A percentile compares a stretch with the other conserved stretches of the same genome.
These are phyloP conservation scores for Hemisphaericaspora subhashii DNA, from an alignment of 1,139 yeast genomes.

Conservation along the genomic window DNA sequence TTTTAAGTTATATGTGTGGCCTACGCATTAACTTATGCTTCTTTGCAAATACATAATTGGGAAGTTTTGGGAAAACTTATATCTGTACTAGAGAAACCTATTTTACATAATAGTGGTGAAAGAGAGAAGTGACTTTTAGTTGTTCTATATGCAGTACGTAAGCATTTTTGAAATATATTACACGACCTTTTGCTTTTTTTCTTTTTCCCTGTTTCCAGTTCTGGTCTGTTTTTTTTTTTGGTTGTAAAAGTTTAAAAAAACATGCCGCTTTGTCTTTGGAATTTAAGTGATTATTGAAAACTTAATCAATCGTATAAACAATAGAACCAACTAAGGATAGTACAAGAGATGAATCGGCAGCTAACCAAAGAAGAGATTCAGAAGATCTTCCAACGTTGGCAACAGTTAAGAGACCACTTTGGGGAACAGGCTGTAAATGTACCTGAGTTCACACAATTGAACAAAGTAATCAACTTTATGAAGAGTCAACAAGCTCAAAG, in stretches of 20 bases:
- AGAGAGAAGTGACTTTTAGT: too few species aligned
- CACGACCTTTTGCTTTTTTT: neutral
- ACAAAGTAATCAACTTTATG: slow-evolving; percentile 54
- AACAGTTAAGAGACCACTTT: slow-evolving; percentile 57
- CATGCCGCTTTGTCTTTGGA: too few species aligned
- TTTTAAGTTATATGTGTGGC: too few species aligned
- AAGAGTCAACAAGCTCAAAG: slow-evolving; percentile 34
- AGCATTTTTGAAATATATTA: neutral
- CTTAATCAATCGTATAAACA: neutral
- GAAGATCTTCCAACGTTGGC: slow-evolving; percentile 56
- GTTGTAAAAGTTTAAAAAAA: too few species aligned
- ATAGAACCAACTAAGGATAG: neutral
- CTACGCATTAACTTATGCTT: too few species aligned
- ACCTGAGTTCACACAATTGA: slow-evolving; percentile 61
- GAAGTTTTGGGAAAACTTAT: too few species aligned
- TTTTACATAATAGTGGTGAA: too few species aligned
- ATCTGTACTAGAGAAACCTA: too few species aligned
- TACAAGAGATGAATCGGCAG: slow-evolving; percentile 27
- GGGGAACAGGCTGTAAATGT: slow-evolving; percentile 66
- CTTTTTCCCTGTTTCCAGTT: neutral
- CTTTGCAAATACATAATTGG: too few species aligned
- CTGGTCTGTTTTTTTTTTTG: neutral
- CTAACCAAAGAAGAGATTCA: slow-evolving; percentile 45
- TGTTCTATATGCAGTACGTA: neutral
- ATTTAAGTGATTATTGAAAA: too few species aligned